Base-by-base conservation (phyloP, 805 yeast species). In the Spathaspora gorwiae region DNA sequence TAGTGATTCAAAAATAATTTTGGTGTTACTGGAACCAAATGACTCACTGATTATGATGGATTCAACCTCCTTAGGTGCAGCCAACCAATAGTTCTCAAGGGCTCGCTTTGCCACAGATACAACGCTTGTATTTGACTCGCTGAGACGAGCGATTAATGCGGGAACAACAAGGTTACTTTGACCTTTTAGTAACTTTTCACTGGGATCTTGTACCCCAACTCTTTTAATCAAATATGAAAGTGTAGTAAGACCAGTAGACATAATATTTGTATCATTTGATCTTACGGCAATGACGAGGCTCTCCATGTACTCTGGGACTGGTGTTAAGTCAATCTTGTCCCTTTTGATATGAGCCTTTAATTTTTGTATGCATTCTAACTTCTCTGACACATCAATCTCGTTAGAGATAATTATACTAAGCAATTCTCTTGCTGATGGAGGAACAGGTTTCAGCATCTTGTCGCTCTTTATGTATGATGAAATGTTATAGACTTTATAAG, bases 211-310 rank as follows among this genome's bases (percentile, higher is more conserved):
- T 60, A 79, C 75, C 39, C 80, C 73, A 6, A 81, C 76, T 15
- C 86, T 62, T 47, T 79, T 80, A 29, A 81, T 73, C 43, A 80
- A 59, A 53, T 81, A 84, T 40, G 81, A 78, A 4, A 79, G 56
- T 0, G 79, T 71, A 27, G 79, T 72, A 53, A 80, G 79, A 2
- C 79, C 70, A 19, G 61, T 44, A 1, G 68, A 48, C 47, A 70
- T 69, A 14, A 79, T 66, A 9, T 69, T 58, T 31, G 61, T 44
- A 40, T 70, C 71, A 2, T 60, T 52, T 4, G 69, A 62, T 44
- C 71, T 73, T 37, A 66, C 68, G 1, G 78, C 82, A 3, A 67
- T 53, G 7, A 74, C 62, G 39, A 81, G 60, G 0, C 80, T 68
- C 40, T 79, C 79, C 45, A 79, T 66, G 57, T 78, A 79, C 35